Base-by-base conservation (phyloP, 805 yeast species). In the Nakazawaea populi region DNA sequence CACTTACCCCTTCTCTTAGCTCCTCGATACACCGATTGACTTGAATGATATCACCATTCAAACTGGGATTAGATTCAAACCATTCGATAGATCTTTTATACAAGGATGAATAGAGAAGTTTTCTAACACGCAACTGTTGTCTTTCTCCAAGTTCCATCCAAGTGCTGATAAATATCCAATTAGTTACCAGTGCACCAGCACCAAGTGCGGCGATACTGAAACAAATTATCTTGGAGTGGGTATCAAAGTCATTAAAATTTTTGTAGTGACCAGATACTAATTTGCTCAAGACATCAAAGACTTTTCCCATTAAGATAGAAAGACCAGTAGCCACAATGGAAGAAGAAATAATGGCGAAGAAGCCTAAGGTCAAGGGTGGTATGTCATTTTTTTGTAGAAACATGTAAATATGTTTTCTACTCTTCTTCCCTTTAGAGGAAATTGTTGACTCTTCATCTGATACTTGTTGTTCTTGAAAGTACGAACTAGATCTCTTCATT, bases 121-220 rank as follows among this genome's bases (percentile, higher is more conserved):
- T 47, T 52, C 96, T 71, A 0, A 85, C 81, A 44, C 84, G 68
- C 8, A 69, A 56, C 44, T 82, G 88, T 55, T 85, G 89, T 10
- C 70, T 66, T 63, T 88, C 96, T 6, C 96, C 96, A 43, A 86
- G 69, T 6, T 67, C 58, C 76, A 83, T 77, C 87, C 95, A 90
- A 0, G 72, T 58, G 1, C 75, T 60, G 6, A 86, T 73, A 4
- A 85, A 80, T 0, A 73, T 42, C 84, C 89, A 83, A 43, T 70
- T 65, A 4, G 72, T 53, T 0, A 77, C 57, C 6, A 76, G 60
- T 10, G 74, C 62, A 0, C 74, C 79, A 1, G 71, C 69, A 34
- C 83, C 87, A 3, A 79, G 57, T 0, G 73, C 65, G 41, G 76
- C 57, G 9, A 82, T 59, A 41, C 68, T 40, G 70, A 43, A 29